Percentiles rank a stretch among this genome's conserved stretches.
Evolutionary conservation across 345 rosid genomes (phyloP).

Genomic region (Euphorbia pulcherrima): DNA sequence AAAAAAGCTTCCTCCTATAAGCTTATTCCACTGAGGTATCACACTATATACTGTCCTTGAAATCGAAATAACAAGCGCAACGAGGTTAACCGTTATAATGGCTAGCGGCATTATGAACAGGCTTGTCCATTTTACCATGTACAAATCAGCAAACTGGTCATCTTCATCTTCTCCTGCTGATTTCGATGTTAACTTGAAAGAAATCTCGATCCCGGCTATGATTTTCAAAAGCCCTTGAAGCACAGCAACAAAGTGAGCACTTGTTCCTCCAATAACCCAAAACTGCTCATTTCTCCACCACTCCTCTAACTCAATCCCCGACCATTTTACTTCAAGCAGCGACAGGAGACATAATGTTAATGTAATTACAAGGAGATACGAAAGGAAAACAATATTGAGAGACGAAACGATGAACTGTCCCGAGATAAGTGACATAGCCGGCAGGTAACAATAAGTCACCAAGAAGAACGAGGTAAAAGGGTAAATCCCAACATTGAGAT

Average conservation of each 20-base stretch:
- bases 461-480: slow-evolving; percentile 84
- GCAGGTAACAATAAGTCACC: slow-evolving; percentile 77
- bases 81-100: slow-evolving; percentile 60
- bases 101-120: slow-evolving; percentile 77
- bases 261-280: slow-evolving; percentile 89
- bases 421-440: slow-evolving; percentile 73
- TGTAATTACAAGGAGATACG: slow-evolving; percentile 63
- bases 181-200: slow-evolving; percentile 72
- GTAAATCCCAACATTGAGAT: slow-evolving; percentile 80
- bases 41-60: slow-evolving; percentile 74
- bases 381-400: slow-evolving; percentile 56
- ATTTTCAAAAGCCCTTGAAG: slow-evolving; percentile 83
- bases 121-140: slow-evolving; percentile 83
- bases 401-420: slow-evolving; percentile 69
- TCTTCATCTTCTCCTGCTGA: slow-evolving; percentile 69
- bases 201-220: slow-evolving; percentile 74
- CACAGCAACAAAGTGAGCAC: slow-evolving; percentile 83
- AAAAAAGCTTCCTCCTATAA: slow-evolving; percentile 75
- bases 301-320: slow-evolving; percentile 74
- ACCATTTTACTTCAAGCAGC: slow-evolving; percentile 89
- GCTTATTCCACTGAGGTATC: slow-evolving; percentile 84
- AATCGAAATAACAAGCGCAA: slow-evolving; percentile 62
- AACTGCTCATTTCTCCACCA: slow-evolving; percentile 95
- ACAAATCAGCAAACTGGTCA: slow-evolving; percentile 71
- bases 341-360: slow-evolving; percentile 57